These are phyloP conservation scores for Rhizomucor miehei DNA, from an alignment of 371 early-diverging fungal genomes.

Conservation along the genomic window DNA sequence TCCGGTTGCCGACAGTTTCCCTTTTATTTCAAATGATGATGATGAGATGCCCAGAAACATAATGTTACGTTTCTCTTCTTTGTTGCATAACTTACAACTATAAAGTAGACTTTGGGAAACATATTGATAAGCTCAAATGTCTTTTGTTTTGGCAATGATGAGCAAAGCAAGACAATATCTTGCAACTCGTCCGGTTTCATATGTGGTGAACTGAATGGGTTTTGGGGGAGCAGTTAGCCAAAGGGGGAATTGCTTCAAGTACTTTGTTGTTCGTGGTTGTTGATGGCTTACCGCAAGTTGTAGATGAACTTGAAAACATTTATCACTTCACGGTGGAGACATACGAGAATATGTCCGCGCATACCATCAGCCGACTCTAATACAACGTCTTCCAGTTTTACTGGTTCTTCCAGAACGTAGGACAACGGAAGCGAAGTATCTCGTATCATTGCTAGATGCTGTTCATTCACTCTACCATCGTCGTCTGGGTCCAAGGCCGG, in stretches of 20 bases:
- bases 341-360: conserved; percentile 42
- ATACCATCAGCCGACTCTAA: conserved; percentile 33
- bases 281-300: conserved; percentile 32
- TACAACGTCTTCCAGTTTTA: conserved; percentile 21
- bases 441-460: conserved; percentile 14
- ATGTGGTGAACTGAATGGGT: conserved; percentile 29
- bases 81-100: conserved; percentile 44
- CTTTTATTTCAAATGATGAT: conserved; percentile 12
- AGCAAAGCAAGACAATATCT: conserved; percentile 54
- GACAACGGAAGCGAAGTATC: conserved; percentile 41
- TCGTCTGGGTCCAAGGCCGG: conserved; percentile 7
- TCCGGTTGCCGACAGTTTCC: conserved; percentile 58
- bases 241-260: no score
- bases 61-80: no score
- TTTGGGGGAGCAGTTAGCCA: no score
- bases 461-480: conserved; percentile 2
- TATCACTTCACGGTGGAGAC: conserved; percentile 41
- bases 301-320: conserved; percentile 49
- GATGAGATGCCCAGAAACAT: not conserved
- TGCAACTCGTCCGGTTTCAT: conserved; percentile 39
- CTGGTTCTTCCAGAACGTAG: conserved; percentile 43
- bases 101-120: conserved; percentile 55
- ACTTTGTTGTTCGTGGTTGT: no score
- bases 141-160: conserved; percentile 32
- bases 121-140: conserved; percentile 48